Evolutionary conservation across 2,329 filamentous ascomycete species (phyloP).

Genomic region (Nannizzia gypsea): DNA sequence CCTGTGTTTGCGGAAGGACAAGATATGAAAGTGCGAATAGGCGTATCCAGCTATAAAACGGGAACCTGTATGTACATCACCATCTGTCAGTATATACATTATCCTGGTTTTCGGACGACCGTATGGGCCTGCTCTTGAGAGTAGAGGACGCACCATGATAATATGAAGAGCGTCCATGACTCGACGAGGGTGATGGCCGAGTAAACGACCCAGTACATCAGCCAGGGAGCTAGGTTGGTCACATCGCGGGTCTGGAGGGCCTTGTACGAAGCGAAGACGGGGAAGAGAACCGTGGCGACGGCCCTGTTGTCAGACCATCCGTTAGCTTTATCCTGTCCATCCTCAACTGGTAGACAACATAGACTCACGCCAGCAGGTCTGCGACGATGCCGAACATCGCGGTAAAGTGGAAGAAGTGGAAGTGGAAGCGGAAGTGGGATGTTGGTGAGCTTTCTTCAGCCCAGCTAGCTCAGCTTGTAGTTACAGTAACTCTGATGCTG

Average conservation of each 20-base stretch:
- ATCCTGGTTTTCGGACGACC: too few relatives aligned
- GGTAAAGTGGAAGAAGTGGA: not conserved
- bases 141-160: slow-evolving; percentile 53
- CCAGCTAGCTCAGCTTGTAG: not conserved
- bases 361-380: slow-evolving; percentile 64
- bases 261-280: slow-evolving; percentile 95
- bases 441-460: not conserved
- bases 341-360: too few relatives aligned
- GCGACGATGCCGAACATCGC: slow-evolving; percentile 66
- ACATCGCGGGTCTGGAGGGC: slow-evolving; percentile 87
- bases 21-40: slow-evolving; percentile 83
- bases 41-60: slow-evolving; percentile 87
- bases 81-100: not conserved
- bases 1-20: slow-evolving; percentile 93
- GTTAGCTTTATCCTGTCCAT: too few relatives aligned
- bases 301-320: slow-evolving; percentile 45
- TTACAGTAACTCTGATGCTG: not conserved
- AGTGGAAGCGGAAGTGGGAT: not conserved
- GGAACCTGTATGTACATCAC: slow-evolving; percentile 51
- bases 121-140: too few relatives aligned
- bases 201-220: slow-evolving; percentile 98
- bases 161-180: slow-evolving; percentile 76
- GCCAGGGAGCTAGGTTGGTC: slow-evolving; percentile 83
- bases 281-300: slow-evolving; percentile 79
- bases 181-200: slow-evolving; percentile 70